Evolutionary conservation across 2,329 filamentous ascomycete species (phyloP), one percentile per base, ranked within the genome.

Genomic region (Lecanicillium sp.): DNA sequence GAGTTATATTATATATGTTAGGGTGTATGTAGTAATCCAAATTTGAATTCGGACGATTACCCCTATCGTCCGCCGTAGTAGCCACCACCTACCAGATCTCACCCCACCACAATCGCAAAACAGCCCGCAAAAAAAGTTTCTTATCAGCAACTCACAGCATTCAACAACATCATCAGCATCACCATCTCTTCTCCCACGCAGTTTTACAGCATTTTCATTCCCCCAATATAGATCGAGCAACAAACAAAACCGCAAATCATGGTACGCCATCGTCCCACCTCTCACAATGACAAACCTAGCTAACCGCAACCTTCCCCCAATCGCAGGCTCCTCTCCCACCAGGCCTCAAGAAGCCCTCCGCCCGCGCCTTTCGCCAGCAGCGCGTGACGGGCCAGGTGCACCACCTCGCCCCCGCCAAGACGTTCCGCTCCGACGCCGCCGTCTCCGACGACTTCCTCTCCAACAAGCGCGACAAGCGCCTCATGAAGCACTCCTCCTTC

Each of bases 401-500:
- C 61, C 72, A 72, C 10, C 69, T 75, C 52, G 64, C 73, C 19
- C 74, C 78, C 43, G 67, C 71, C 61, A 75, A 74, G 58, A 69
- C 72, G 11, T 74, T 76, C 62, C 77, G 75, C 44, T 60, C 69
- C 41, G 68, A 74, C 56, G 73, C 77, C 55, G 61, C 68, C 40
- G 72, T 76, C 12, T 65, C 71, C 38, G 76, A 81, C 62, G 54
- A 63, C 51, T 90, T 91, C 66, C 71, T 81, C 52, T 77, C 81
- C 47, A 82, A 77, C 54, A 97, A 96, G 68, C 83, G 79, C 62
- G 87, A 94, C 71, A 95, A 91, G 71, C 86, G 84, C 20, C 71
- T 76, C 27, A 87, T 94, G 58, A 90, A 90, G 62, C 88, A 88
- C 72, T 85, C 86, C 0, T 70, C 83, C 12, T 89, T 97, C 55